Evolutionary conservation across 2,329 filamentous ascomycete species (phyloP).

Genomic region (Stromatinia cepivora): DNA sequence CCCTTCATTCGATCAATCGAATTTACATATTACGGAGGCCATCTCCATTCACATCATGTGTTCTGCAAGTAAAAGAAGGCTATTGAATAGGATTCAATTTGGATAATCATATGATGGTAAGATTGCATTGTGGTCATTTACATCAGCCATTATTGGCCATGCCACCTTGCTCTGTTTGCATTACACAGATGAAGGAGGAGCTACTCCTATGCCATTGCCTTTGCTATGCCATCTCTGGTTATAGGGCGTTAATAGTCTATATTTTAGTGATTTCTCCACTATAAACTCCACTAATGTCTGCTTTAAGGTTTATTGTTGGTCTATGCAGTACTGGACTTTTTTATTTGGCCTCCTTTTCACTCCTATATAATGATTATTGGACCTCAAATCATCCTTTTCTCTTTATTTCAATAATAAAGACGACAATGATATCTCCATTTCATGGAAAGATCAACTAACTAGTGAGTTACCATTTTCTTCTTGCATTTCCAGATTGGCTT

Average conservation of each 20-base stretch:
- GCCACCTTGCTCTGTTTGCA: neutral
- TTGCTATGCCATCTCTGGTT: slow-evolving; percentile 3
- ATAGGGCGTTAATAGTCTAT: neutral
- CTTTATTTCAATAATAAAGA: neutral
- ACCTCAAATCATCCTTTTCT: neutral
- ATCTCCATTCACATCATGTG: neutral
- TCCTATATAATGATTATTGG: neutral
- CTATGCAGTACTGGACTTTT: neutral
- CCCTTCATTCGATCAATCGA: neutral
- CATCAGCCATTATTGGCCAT: neutral
- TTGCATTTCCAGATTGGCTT: neutral
- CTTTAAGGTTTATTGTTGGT: neutral
- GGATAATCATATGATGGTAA: neutral
- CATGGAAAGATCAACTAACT: neutral
- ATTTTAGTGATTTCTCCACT: neutral
- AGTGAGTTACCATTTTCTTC: neutral
- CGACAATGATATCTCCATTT: neutral
- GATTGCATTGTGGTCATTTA: neutral
- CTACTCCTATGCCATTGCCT: neutral
- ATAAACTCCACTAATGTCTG: neutral
- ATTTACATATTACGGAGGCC: neutral
- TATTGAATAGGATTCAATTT: neutral
- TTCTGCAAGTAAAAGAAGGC: neutral
- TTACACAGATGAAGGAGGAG: neutral
- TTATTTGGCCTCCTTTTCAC: neutral